phyloP scores from a whole-genome alignment of 768 basidiomycete species.

The Mycena vitilis region DNA sequence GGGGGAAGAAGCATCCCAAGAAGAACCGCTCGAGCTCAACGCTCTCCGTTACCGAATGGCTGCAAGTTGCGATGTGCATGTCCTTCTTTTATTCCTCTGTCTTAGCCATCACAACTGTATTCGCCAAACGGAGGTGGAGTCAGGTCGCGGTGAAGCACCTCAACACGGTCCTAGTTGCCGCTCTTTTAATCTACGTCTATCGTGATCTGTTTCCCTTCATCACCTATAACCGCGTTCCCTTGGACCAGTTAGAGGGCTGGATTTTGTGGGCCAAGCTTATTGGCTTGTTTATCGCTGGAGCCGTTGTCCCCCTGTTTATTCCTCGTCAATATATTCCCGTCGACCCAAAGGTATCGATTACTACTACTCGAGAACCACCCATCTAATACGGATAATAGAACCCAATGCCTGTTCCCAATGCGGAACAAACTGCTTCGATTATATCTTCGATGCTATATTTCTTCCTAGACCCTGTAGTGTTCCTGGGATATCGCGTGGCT shows the following conservation, averaged over 20 bases:
- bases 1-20: constrained; percentile 44
- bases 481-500: constrained; percentile 52
- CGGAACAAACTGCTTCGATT: constrained; percentile 64
- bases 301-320: constrained; percentile 64
- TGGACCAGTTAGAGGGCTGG: constrained; percentile 60
- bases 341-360: constrained; percentile 55
- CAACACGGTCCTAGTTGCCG: constrained; percentile 58
- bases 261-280: constrained; percentile 66
- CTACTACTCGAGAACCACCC: neutral
- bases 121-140: constrained; percentile 51
- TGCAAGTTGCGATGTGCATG: constrained; percentile 46
- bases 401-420: constrained; percentile 48
- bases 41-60: constrained; percentile 42
- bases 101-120: constrained; percentile 54
- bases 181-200: constrained; percentile 62
- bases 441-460: constrained; percentile 58
- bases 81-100: constrained; percentile 56
- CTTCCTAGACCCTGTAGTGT: constrained; percentile 67
- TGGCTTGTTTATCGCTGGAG: constrained; percentile 57
- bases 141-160: constrained; percentile 57
- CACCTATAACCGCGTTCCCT: constrained; percentile 62
- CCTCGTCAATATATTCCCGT: constrained; percentile 70
- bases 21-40: constrained; percentile 28
- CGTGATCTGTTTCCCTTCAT: constrained; percentile 71
- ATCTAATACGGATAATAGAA: constrained; percentile 39